Base-by-base conservation (phyloP, 1,284 basidiomycete species). In the Meira nashicola region DNA sequence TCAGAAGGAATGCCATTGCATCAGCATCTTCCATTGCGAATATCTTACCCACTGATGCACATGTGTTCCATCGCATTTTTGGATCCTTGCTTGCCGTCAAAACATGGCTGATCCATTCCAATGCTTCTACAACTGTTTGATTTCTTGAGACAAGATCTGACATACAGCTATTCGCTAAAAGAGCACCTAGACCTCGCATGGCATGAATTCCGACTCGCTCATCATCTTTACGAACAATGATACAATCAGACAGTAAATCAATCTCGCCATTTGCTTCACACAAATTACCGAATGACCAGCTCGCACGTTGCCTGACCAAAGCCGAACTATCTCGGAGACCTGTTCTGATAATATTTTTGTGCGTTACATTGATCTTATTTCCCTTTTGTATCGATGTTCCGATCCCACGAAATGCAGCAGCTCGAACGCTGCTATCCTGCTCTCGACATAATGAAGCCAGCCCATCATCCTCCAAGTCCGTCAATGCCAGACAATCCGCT, bases 51-150 rank as follows among this genome's bases (percentile, higher is more conserved):
- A 53, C 12, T n/a, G 50, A 39, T 14, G 50, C 50, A 21, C 21
- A n/a, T 53, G 50, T 33, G 28, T 53, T 53, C 50, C 50, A 53
- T 19, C 50, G 50, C 12, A 41, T 38, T 41, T 53, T 53, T 7
- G 50, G 50, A 25, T 44, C 43, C 4, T n/a, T n/a, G 17, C 50
- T 33, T 12, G 17, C 21, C 25, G 14, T 48, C 12, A 48, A 23
- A 23, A 8, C 14, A 25, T 14, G 5, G 14, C 17, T 14, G 12
- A 53, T 17, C 50, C 50, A 53, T 38, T 19, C 17, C 37, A 53
- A 41, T 14, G 11, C 28, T 25, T n/a, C 17, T 4, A 8, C 50
- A 14, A 41, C 15, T n/a, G n/a, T 5, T 17, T 33, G 12, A 17
- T 6, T 19, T 17, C 19, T 38, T 19, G 23, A 17, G 5, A 23